These are phyloP conservation scores for Botrytis hyacinthi DNA, from an alignment of 2,329 filamentous ascomycete species.

Conservation along the genomic window DNA sequence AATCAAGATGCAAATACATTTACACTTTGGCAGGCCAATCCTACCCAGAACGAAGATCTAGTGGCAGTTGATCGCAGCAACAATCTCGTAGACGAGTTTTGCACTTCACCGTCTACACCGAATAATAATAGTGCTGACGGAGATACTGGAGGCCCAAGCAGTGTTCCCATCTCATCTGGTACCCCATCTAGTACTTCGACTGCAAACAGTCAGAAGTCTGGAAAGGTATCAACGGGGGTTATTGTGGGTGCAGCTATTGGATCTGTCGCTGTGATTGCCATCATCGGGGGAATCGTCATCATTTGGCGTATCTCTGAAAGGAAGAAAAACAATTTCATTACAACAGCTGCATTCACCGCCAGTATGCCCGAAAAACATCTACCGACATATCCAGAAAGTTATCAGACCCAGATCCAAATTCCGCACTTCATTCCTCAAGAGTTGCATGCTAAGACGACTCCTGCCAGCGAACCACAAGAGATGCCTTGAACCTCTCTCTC, in stretches of 20 bases:
- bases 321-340: not conserved
- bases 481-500: not conserved
- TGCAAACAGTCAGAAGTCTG: not conserved
- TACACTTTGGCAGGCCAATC: conserved; percentile 19
- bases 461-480: not conserved
- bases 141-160: too few species aligned
- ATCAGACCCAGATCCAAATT: not conserved
- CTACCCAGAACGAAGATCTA: conserved; percentile 12
- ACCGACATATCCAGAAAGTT: not conserved
- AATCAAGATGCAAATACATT: conserved; percentile 15
- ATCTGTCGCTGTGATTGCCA: not conserved
- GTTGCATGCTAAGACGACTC: not conserved
- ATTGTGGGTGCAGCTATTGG: conserved; percentile 13
- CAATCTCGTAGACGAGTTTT: conserved; percentile 3
- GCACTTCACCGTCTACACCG: conserved; percentile 2
- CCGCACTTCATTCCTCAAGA: not conserved
- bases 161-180: too few species aligned
- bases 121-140: not conserved
- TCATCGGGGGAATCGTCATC: not conserved
- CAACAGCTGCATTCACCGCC: not conserved
- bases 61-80: conserved; percentile 12
- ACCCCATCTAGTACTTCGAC: not conserved
- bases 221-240: not conserved
- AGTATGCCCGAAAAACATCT: not conserved
- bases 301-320: not conserved